Conservation (phyloP, 192 early-diverging fungal species). For the Gonapodya sp. region DNA sequence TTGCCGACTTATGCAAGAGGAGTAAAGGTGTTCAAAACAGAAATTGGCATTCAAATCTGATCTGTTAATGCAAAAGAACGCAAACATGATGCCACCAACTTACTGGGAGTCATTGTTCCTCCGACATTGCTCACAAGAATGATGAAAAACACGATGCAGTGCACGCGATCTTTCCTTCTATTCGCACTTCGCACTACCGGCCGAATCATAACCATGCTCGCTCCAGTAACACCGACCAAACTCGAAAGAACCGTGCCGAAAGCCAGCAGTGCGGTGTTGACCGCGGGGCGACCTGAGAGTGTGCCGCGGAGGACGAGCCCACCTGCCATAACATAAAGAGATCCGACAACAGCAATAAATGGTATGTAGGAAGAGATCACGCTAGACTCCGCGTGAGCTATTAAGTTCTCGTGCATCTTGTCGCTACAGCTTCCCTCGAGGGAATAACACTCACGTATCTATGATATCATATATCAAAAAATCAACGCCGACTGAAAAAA, state of each 20-base stretch:
- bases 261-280: background rate
- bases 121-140: background rate
- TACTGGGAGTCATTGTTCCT: background rate
- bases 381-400: too few relatives aligned
- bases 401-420: too few relatives aligned
- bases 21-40: background rate
- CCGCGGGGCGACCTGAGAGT: background rate
- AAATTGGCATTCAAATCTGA: too few relatives aligned
- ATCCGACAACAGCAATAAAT: background rate
- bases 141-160: background rate
- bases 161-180: background rate
- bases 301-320: background rate
- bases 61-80: too few relatives aligned
- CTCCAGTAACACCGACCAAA: background rate
- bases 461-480: too few relatives aligned
- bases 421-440: too few relatives aligned
- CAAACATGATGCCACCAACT: background rate
- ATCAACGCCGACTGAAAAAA: too few relatives aligned
- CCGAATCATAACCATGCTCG: conserved; percentile 6
- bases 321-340: background rate
- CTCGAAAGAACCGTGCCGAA: background rate
- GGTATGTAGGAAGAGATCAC: background rate
- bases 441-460: too few relatives aligned
- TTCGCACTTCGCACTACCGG: background rate
- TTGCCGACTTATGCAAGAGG: background rate